A percentile compares a stretch with the other conserved stretches of the same genome.
Conservation (phyloP, 2,329 filamentous ascomycete genomes). For the Ophiostoma tasmaniense region DNA sequence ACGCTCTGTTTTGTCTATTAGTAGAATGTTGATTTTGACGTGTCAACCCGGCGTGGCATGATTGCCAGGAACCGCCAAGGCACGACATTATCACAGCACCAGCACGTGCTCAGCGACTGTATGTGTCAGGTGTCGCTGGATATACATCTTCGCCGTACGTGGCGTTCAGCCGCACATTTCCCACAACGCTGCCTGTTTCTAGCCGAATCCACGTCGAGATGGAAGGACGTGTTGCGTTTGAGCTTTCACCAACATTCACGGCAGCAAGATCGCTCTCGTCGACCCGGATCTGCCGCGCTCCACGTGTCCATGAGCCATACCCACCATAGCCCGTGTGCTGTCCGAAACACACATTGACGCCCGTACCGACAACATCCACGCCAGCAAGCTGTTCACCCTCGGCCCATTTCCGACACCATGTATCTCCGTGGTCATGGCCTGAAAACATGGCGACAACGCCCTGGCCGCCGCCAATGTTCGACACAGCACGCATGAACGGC, state of each 20-base stretch:
- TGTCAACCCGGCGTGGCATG: not conserved
- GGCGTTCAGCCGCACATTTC: conserved; percentile 39
- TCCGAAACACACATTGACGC: conserved; percentile 36
- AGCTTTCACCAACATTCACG: not conserved
- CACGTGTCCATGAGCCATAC: conserved; percentile 56
- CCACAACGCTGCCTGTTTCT: conserved; percentile 38
- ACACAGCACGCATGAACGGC: conserved; percentile 49
- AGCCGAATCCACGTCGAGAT: conserved; percentile 45
- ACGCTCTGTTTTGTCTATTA: not conserved
- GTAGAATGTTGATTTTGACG: not conserved
- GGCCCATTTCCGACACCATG: conserved; percentile 39
- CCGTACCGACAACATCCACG: conserved; percentile 30
- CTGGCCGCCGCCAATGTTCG: conserved; percentile 38
- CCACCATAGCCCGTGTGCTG: conserved; percentile 63
- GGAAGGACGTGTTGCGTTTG: conserved; percentile 15
- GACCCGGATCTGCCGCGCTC: conserved; percentile 29
- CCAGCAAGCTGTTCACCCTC: conserved; percentile 16
- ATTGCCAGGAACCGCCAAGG: not conserved
- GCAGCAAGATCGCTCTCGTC: conserved; percentile 21
- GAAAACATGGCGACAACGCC: conserved; percentile 46
- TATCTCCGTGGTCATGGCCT: conserved; percentile 52
- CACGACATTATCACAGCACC: not conserved
- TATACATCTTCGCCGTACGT: conserved; percentile 45
- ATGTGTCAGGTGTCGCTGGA: conserved; percentile 25
- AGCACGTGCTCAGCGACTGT: not conserved